A percentile compares a stretch with the other conserved stretches of the same genome.
Evolutionary conservation across 441 rosid genomes (phyloP).

Genomic region (Dalechampia spathulata): DNA sequence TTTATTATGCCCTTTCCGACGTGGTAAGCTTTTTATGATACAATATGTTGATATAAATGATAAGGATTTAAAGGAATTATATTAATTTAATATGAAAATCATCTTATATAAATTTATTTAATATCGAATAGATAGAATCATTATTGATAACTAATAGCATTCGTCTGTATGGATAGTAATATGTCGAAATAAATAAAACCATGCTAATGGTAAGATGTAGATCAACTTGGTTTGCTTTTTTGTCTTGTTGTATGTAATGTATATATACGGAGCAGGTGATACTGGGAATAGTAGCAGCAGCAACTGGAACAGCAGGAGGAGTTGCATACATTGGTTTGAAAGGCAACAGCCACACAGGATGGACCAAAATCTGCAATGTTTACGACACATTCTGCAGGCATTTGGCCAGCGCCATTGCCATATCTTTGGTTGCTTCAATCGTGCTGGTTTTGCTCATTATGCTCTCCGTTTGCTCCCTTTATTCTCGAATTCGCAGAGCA

Average conservation of each 20-base stretch:
- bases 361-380: constrained; percentile 55
- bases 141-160: no score
- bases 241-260: no score
- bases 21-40: constrained; percentile 59
- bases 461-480: constrained; percentile 41
- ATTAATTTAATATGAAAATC: no score
- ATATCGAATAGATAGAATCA: no score
- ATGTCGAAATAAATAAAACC: no score
- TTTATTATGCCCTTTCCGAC: constrained; percentile 40
- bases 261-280: constrained; percentile 39
- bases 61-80: no score
- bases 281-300: constrained; percentile 67
- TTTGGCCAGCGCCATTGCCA: constrained; percentile 34
- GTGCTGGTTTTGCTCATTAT: constrained; percentile 47
- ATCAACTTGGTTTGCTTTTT: no score
- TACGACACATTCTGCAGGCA: constrained; percentile 63
- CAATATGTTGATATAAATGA: no score
- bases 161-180: no score
- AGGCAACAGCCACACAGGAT: constrained; percentile 46
- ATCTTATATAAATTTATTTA: no score
- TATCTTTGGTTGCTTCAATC: constrained; percentile 46
- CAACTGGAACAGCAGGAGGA: constrained; percentile 64
- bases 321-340: constrained; percentile 58
- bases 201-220: no score
- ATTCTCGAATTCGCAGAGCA: constrained; percentile 28